Base-by-base conservation (phyloP, 768 basidiomycete genomes). In the Phaeotremella skinneri region DNA sequence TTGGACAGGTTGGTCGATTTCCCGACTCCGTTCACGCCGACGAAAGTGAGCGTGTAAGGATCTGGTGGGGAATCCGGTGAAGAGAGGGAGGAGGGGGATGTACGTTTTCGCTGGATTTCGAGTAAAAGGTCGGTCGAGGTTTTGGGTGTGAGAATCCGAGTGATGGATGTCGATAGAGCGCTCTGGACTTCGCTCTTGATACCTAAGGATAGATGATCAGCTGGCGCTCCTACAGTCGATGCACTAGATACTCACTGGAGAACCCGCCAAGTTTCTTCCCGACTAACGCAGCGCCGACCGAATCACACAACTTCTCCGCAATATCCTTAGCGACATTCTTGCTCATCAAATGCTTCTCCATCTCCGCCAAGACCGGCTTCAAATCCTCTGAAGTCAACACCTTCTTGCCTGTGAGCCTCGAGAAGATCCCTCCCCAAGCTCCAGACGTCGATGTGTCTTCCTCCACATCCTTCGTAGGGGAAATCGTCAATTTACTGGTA, bases 251-350 rank as follows among this genome's bases (percentile, higher is more conserved):
- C 84, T 64, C 76, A 92, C 92, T 89, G 78, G 89, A 87, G 76
- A 94, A 89, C 0, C 91, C 85, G 43, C 89, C 89, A 7, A 93
- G 84, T 76, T 90, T 92, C 78, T 89, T 91, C 4, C 96, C 96
- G 11, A 92, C 83, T 30, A 99, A 81, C 42, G 83, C 84, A 70
- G 90, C 85, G 0, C 90, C 91, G n/a, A 99, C 91, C 4, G 89
- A 85, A 73, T 94, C 91, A 69, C 92, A 94, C 11, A 99, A 85
- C 76, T 92, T 91, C 61, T 93, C 91, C 13, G 93, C 82, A 62
- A 98, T 97, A 59, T 93, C 91, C 77, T 85, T 89, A 3, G 96
- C 96, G 3, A 99, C 96, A 70, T 99, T 99, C 81, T 98, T 98
- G 79, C 88, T 85, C 92, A 97, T 97, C 45, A 99, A 81, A 77